Conservation (phyloP, 768 basidiomycete species). For the Serpula lacrymans region DNA sequence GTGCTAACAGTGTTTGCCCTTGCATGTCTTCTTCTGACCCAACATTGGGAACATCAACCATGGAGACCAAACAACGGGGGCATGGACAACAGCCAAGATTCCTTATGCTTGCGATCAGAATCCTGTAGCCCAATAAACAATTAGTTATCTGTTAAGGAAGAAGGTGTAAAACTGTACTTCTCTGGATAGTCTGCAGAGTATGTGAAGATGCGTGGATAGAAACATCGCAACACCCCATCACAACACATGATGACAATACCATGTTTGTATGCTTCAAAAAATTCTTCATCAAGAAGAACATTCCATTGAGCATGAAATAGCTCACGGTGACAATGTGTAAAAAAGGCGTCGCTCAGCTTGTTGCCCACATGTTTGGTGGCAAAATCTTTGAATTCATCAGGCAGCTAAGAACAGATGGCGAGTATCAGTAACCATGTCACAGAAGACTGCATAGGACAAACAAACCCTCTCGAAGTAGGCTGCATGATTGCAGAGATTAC, state of each 20-base stretch:
- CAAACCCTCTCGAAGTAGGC: conserved; percentile 9
- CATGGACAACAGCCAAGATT: conserved; percentile 15
- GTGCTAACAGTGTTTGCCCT: not conserved
- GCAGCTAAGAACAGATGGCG: conserved; percentile 8
- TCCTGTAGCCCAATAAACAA: conserved; percentile 3
- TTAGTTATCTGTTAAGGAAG: not conserved
- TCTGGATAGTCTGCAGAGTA: conserved; percentile 13
- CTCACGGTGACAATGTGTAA: conserved; percentile 12
- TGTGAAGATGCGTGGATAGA: conserved; percentile 11
- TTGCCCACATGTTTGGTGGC: conserved; percentile 3
- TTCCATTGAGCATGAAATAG: conserved; percentile 13
- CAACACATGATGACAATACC: conserved; percentile 10
- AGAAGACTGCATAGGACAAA: not conserved
- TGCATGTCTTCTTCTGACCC: conserved; percentile 9
- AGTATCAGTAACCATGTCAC: not conserved
- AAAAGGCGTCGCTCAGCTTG: not conserved
- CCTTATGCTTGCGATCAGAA: conserved; percentile 11
- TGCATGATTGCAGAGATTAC: conserved; percentile 4
- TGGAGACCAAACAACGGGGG: conserved; percentile 11
- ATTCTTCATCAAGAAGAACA: conserved; percentile 9
- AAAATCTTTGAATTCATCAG: conserved; percentile 7
- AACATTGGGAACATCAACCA: conserved; percentile 7
- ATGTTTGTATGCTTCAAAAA: conserved; percentile 12
- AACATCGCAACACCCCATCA: conserved; percentile 6
- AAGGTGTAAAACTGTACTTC: conserved; percentile 9